These are phyloP conservation scores for Candida xiaguanensis DNA, from an alignment of 805 yeast genomes.

Conservation along the genomic window DNA sequence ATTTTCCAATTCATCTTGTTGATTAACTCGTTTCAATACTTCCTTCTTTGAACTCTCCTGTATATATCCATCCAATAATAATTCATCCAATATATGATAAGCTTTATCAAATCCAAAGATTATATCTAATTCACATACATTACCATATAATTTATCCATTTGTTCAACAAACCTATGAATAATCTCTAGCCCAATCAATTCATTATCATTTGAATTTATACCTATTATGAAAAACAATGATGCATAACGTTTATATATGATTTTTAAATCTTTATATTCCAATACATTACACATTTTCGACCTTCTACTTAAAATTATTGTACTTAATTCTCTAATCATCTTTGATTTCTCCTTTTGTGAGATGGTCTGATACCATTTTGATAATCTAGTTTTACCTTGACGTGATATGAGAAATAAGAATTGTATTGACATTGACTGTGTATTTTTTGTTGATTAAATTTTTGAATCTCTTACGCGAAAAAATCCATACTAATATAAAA, in stretches of 20 bases:
- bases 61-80: slow-evolving; percentile 81
- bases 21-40: slow-evolving; percentile 69
- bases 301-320: slow-evolving; percentile 77
- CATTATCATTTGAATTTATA: slow-evolving; percentile 79
- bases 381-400: slow-evolving; percentile 90
- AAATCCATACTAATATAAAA: too few species aligned
- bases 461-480: not conserved
- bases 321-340: slow-evolving; percentile 80
- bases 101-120: slow-evolving; percentile 95
- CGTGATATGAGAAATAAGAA: slow-evolving; percentile 81
- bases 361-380: slow-evolving; percentile 88
- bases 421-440: slow-evolving; percentile 60
- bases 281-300: slow-evolving; percentile 94
- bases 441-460: not conserved
- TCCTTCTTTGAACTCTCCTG: slow-evolving; percentile 82
- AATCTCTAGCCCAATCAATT: slow-evolving; percentile 76
- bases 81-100: slow-evolving; percentile 85
- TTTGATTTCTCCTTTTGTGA: slow-evolving; percentile 83
- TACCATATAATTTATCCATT: slow-evolving; percentile 93
- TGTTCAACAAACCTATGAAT: slow-evolving; percentile 94
- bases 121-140: slow-evolving; percentile 94
- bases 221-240: slow-evolving; percentile 89
- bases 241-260: slow-evolving; percentile 90
- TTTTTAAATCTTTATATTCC: slow-evolving; percentile 79
- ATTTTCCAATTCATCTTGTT: slow-evolving; percentile 83